Conservation (phyloP, 2,329 filamentous ascomycete genomes). For the Curvularia sp. region DNA sequence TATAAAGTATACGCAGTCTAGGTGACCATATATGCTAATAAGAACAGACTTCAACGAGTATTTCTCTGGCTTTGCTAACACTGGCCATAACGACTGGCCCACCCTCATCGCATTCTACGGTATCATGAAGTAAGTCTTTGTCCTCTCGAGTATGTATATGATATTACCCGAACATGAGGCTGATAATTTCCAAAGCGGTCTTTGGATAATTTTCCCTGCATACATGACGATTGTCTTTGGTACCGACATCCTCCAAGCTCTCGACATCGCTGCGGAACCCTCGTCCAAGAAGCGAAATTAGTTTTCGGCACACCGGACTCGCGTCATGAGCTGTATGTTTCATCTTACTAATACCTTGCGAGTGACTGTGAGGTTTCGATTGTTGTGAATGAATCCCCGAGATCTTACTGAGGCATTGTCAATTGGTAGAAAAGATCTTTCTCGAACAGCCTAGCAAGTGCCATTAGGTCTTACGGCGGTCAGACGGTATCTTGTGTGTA, state of each 20-base stretch:
- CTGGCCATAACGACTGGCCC: constrained; percentile 66
- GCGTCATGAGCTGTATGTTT: neutral
- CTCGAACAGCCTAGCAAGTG: neutral
- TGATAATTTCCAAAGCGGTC: constrained; percentile 56
- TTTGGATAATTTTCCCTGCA: constrained; percentile 69
- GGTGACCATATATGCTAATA: constrained; percentile 12
- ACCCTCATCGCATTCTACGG: constrained; percentile 67
- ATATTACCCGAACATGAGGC: neutral
- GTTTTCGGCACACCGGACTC: neutral
- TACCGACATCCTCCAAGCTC: constrained; percentile 66
- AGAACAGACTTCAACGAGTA: constrained; percentile 66
- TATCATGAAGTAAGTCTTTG: constrained; percentile 67
- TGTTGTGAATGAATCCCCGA: neutral
- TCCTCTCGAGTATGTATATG: neutral
- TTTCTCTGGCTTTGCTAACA: constrained; percentile 66
- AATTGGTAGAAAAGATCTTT: neutral
- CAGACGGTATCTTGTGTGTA: neutral
- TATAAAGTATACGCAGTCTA: constrained; percentile 20
- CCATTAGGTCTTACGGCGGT: neutral
- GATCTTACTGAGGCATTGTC: neutral
- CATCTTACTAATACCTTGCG: neutral
- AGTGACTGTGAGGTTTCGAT: neutral
- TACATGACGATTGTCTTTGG: constrained; percentile 69
- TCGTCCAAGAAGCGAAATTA: constrained; percentile 39
- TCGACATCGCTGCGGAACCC: constrained; percentile 56